Evolutionary conservation across 768 basidiomycete genomes (phyloP), one percentile per base, ranked within the genome.

Genomic region (Panus rudis): DNA sequence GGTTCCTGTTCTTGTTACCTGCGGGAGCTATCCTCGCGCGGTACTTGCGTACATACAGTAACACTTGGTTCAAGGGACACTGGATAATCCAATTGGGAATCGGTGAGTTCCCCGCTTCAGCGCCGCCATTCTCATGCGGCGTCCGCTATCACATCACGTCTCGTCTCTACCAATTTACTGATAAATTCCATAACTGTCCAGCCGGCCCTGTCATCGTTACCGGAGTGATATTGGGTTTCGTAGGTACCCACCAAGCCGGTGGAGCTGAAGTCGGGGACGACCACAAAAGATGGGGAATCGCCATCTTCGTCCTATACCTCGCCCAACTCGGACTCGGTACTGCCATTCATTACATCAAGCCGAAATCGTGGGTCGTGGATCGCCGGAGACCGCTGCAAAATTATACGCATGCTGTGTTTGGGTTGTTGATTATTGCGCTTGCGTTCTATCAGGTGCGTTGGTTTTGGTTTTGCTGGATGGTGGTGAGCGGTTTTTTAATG

Each of bases 1-100:
- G 76, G 2, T 79, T 78, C 54, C 60, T 81, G 37, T 60, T 80
- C 39, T 51, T 82, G 14, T 67, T 84, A 7, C 81, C 80, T 3
- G 45, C 75, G 23, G 79, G 81, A n/a, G 69, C 66, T 10, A 60
- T 82, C 48, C 59, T 78, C 32, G 72, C 75, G 21, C 69, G 79
- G 46, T 79, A 72, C 49, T 54, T 67, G 12, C 67, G 79, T 39
- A 79, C 76, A 6, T 72, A 70, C 49, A 73, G 65, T 20, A 61
- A 57, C 28, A 62, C 53, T 68, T 77, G 56, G 56, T 68, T 58
- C 33, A 47, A 41, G 50, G 66, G 60, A 3, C 81, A 77, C 52
- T 71, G 63, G 59, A 46, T 67, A 30, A 65, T 77, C 47, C 78
- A 80, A 47, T 52, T 76, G 37, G 43, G 70, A 41, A 49, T 81